Percentiles rank a stretch among this genome's conserved stretches.
phyloP scores from a whole-genome alignment of 2,329 filamentous ascomycete genomes.

The Colletotrichum sp. region DNA sequence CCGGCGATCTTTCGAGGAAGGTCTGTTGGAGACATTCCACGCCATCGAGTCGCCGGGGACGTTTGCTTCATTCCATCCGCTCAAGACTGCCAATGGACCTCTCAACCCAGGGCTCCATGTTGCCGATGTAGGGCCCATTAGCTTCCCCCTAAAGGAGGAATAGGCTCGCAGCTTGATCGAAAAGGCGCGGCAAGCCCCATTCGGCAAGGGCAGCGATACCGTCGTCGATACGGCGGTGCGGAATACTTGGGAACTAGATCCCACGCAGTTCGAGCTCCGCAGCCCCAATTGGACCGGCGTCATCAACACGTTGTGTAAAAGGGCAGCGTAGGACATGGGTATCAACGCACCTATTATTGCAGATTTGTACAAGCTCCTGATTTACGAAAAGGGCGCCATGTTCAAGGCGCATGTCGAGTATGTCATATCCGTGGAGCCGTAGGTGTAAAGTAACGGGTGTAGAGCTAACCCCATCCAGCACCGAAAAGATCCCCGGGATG shows the following conservation, averaged over 20 bases:
- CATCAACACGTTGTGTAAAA: constrained; percentile 26
- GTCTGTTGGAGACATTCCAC: not conserved
- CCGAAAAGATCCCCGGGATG: constrained; percentile 51
- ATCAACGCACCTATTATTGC: constrained; percentile 33
- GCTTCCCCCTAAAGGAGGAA: constrained; percentile 27
- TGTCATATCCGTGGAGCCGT: not conserved
- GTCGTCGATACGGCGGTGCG: constrained; percentile 42
- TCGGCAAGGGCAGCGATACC: constrained; percentile 42
- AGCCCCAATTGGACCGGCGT: constrained; percentile 20
- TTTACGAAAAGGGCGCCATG: constrained; percentile 55
- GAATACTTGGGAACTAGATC: constrained; percentile 48
- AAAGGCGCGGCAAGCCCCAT: constrained; percentile 35
- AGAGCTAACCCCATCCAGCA: constrained; percentile 27
- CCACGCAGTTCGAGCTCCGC: constrained; percentile 39
- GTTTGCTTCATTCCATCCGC: constrained; percentile 17
- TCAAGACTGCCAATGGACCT: not conserved
- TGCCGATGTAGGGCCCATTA: constrained; percentile 24
- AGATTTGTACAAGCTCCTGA: constrained; percentile 50
- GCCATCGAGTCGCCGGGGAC: constrained; percentile 19
- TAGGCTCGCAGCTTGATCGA: constrained; percentile 29
- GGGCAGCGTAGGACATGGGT: constrained; percentile 34
- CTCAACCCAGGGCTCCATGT: constrained; percentile 17
- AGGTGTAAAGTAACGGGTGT: rapidly evolving
- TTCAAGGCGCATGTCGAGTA: constrained; percentile 51
- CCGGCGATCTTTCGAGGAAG: not conserved